Evolutionary conservation across 257 asterid genomes (phyloP).

Genomic region (Mentha longifolia): DNA sequence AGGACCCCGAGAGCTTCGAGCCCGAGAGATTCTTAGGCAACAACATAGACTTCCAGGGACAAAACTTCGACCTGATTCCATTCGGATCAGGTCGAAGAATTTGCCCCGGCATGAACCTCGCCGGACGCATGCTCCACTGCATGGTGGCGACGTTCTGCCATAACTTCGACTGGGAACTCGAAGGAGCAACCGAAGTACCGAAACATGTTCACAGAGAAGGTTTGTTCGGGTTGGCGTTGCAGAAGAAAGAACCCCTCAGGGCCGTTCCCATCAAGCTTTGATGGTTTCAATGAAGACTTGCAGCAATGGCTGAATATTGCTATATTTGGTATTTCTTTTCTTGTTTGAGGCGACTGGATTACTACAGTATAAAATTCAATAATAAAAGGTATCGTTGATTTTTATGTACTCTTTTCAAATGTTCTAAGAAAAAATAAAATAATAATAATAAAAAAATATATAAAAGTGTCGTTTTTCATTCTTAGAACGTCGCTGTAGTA

Average conservation of each 20-base stretch:
- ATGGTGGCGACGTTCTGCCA: neutral
- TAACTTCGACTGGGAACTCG: slow-evolving; percentile 1
- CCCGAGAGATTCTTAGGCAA: neutral
- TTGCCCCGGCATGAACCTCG: neutral
- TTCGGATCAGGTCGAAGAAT: slow-evolving; percentile 1
- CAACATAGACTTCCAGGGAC: neutral
- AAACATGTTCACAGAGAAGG: neutral
- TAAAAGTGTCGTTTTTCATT: no score
- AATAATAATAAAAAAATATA: no score
- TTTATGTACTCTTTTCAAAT: no score
- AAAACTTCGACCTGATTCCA: neutral
- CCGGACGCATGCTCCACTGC: neutral
- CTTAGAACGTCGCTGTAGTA: no score
- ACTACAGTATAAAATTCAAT: no score
- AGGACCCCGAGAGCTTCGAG: neutral
- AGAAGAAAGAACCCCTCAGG: neutral
- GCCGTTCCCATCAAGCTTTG: slow-evolving; percentile 10
- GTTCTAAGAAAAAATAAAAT: no score
- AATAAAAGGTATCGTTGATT: no score
- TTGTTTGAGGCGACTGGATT: no score
- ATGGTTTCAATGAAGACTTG: no score
- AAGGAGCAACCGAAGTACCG: neutral
- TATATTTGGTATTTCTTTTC: no score
- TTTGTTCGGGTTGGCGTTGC: neutral
- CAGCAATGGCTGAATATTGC: no score